phyloP scores from a whole-genome alignment of 768 basidiomycete genomes.

The Chiua virens region DNA sequence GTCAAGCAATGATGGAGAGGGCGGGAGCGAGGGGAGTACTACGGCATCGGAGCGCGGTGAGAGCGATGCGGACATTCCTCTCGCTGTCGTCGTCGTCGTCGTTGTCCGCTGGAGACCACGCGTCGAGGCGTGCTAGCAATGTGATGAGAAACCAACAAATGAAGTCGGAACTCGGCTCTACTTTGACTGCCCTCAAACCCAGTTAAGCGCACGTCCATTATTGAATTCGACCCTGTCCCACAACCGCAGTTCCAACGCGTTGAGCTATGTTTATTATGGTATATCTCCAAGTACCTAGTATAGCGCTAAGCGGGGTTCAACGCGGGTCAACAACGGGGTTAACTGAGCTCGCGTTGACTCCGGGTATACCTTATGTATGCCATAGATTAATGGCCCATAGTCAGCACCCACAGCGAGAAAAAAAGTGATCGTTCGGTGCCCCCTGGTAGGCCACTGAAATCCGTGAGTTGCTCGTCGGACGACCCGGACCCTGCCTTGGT shows the following conservation, averaged over 20 bases:
- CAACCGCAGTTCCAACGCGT: conserved; percentile 50
- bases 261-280: neutral
- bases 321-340: no score
- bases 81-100: conserved; percentile 15
- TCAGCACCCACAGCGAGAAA: no score
- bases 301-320: no score
- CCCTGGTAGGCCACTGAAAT: conserved; percentile 4
- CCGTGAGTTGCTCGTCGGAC: no score
- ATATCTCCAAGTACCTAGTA: no score
- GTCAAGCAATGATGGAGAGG: conserved; percentile 40
- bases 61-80: conserved; percentile 18
- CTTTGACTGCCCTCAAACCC: conserved; percentile 7
- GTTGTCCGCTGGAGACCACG: neutral
- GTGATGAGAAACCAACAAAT: neutral
- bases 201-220: conserved; percentile 38
- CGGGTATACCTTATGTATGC: no score
- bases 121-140: neutral
- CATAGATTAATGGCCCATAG: no score
- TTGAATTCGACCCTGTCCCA: neutral
- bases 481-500: no score
- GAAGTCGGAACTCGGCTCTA: conserved; percentile 15
- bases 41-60: conserved; percentile 8
- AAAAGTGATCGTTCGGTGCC: no score
- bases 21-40: conserved; percentile 34
- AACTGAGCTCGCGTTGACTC: no score